Conservation (phyloP, 176 grass and related monocot genomes). For the Oryza australiensis region DNA sequence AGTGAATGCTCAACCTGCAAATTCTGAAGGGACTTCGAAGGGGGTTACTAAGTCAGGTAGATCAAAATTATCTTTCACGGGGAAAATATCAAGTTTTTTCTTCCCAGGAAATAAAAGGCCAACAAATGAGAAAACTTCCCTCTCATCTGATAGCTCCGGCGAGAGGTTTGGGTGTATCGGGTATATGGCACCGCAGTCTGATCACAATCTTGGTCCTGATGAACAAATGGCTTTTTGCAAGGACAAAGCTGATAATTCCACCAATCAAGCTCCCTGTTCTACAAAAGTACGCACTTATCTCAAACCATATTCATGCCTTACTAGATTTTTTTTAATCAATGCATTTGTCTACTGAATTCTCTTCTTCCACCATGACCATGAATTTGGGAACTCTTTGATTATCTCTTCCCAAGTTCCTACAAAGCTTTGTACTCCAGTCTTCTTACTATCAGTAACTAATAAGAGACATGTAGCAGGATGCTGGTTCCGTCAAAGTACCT, state of each 20-base stretch:
- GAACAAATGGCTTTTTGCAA: constrained; percentile 43
- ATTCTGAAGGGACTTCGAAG: constrained; percentile 44
- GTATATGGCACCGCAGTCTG: constrained; percentile 16
- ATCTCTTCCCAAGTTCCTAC: not conserved
- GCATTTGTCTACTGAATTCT: not conserved
- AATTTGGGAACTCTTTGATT: not conserved
- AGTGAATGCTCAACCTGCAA: constrained; percentile 29
- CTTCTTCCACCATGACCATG: not conserved
- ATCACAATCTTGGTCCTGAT: constrained; percentile 15
- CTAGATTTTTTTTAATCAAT: constrained; percentile 2
- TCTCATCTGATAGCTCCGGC: constrained; percentile 35
- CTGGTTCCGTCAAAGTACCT: constrained; percentile 42
- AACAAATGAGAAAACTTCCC: constrained; percentile 51
- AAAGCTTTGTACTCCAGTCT: constrained; percentile 4
- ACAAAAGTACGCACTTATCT: constrained; percentile 33
- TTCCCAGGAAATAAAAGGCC: constrained; percentile 65
- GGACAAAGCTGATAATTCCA: constrained; percentile 30
- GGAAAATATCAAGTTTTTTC: constrained; percentile 88
- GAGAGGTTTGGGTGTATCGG: constrained; percentile 31
- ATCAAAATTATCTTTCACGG: constrained; percentile 73
- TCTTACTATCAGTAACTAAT: constrained; percentile 27
- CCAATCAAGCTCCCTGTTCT: constrained; percentile 37
- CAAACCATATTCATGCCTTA: constrained; percentile 22
- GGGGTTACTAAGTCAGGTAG: constrained; percentile 44
- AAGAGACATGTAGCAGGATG: constrained; percentile 44